Base-by-base conservation (phyloP, 768 basidiomycete genomes). In the Russula griseocarnosa region DNA sequence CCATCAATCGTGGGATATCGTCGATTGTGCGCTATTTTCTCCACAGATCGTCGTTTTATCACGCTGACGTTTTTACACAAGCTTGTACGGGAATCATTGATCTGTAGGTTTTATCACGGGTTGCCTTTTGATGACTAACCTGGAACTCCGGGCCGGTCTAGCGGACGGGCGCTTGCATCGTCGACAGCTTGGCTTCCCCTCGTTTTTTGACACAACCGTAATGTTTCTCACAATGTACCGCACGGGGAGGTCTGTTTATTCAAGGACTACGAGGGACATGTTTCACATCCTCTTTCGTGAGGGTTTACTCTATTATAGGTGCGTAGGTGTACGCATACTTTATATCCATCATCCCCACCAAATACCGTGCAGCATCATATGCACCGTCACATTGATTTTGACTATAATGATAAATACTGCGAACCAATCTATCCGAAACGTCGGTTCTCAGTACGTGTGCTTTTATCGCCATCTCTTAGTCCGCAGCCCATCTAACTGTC, bases 51-150 rank as follows among this genome's bases (percentile, higher is more conserved):
- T 46, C 1, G 3, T 16, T 26, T 14, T 13, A 36, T 24, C 18
- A 8, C 4, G 14, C 18, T 18, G 3, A 5, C 34, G 22, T 42
- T 13, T 8, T n/a, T n/a, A 42, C 9, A 2, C 50, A 57, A 79
- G 79, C 77, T 14, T 80, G 79, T 65, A 74, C 72, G 7, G 77
- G 79, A 79, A 74, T 79, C 13, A 75, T 79, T 34, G 53, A 70
- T 47, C 2, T 71, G 76, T 78, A 60, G 13, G 36, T 14, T 13
- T 10, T 72, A 62, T 34, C 6, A 10, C 32, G 3, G n/a, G 8
- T 3, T 32, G 28, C 5, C 47, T 51, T 9, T 51, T 32, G 4
- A 16, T 40, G 14, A 16, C 49, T 50, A 46, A 56, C 2, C 20
- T n/a, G 10, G 6, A 54, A 34, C 55, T 5, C 9, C 2, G 18